Base-by-base conservation (phyloP, 176 grass and related monocot species). In the Ananas comosus region DNA sequence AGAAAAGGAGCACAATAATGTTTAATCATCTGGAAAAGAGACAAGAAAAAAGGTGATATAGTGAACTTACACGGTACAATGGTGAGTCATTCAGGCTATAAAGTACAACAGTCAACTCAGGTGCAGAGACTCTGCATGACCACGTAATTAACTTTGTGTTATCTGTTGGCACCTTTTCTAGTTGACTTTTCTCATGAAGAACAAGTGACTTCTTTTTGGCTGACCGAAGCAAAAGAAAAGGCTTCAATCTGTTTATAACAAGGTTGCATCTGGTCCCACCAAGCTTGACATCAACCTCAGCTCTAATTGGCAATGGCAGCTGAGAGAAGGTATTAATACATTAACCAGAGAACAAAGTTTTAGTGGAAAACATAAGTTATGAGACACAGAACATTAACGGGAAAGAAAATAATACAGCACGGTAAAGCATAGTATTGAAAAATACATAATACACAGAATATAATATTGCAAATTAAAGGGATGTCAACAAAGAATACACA, bases 261-360 rank as follows among this genome's bases (percentile, higher is more conserved):
- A 96, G 19, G 51, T 96, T 90, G 70, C 86, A 92, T 70, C 79
- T 81, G 33, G 51, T 82, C 25, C 89, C 86, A 66, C 77, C 83
- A 51, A 97, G 86, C 66, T 90, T 97, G 71, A 87, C 69, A 76
- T 92, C 80, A 72, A 89, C 79, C 71, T 97, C 89, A 65, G 86
- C 84, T 80, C 47, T 80, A 74, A 97, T 76, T 72, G 83, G 84
- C 49, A 64, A 74, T 71, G 75, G 49, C 71, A 85, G 64, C 86
- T 89, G 86, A 78, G 48, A 82, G 24, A 42, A 70, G 67, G 33
- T 13, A 68, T 67, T 12, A 85, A 12, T 71, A 79, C 16, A 74
- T 49, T 64, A 58, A 75, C 4, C 65, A 71, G 48, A 25, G 64
- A 57, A 29, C 64, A 21, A 68, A 48, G 33, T 19, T 25, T 67